phyloP scores from a whole-genome alignment of 2,329 filamentous ascomycete species.

The Metarhizium rileyi region DNA sequence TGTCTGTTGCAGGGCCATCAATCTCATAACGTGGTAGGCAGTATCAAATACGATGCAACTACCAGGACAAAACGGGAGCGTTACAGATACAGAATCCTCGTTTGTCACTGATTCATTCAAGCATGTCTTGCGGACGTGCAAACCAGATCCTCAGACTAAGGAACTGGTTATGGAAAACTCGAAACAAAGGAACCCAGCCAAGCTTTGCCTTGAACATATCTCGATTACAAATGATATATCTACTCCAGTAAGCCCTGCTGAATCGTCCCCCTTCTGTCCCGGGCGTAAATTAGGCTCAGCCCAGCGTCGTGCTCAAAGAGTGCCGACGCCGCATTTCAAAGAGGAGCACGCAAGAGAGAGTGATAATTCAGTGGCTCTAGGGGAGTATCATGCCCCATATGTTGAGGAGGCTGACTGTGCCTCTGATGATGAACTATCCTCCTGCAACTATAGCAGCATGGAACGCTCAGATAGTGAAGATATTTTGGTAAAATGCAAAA shows the following conservation, averaged over 20 bases:
- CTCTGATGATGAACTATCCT: neutral
- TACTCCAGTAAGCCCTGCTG: constrained; percentile 2
- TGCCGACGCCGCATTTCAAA: constrained; percentile 4
- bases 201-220: neutral
- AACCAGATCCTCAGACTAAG: neutral
- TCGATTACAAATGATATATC: neutral
- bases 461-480: neutral
- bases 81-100: neutral
- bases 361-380: neutral
- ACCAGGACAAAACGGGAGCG: neutral
- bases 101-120: neutral
- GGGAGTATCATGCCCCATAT: constrained; percentile 11
- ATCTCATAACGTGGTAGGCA: neutral
- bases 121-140: neutral
- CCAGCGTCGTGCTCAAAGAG: constrained; percentile 19
- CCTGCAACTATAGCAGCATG: neutral
- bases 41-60: neutral
- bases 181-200: neutral
- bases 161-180: neutral
- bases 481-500: neutral
- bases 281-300: constrained; percentile 16
- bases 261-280: constrained; percentile 12
- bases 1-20: neutral
- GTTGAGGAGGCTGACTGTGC: constrained; percentile 8
- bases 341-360: neutral